Conservation (phyloP, 805 yeast species). For the Kodamaea leandrae region DNA sequence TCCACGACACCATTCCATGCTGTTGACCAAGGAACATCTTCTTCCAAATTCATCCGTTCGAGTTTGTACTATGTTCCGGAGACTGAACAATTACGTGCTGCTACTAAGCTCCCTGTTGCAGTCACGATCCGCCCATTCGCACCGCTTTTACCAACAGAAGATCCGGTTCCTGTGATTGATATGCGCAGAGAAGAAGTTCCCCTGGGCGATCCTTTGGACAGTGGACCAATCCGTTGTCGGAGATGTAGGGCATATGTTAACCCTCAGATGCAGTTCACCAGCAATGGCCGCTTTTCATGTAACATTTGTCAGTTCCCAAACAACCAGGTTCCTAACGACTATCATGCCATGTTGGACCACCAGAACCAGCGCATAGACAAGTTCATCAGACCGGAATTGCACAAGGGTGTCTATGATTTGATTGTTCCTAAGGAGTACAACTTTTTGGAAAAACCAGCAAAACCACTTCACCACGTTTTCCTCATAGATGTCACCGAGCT, state of each 20-base stretch:
- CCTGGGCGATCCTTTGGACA: constrained; percentile 26
- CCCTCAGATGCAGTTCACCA: constrained; percentile 70
- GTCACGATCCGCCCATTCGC: constrained; percentile 85
- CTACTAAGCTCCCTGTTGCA: constrained; percentile 79
- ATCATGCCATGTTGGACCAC: constrained; percentile 58
- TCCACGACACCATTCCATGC: constrained; percentile 70
- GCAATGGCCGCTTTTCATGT: constrained; percentile 67
- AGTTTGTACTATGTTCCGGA: constrained; percentile 83
- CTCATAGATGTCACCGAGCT: constrained; percentile 66
- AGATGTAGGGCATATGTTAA: constrained; percentile 91
- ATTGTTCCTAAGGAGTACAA: constrained; percentile 74
- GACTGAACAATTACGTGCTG: constrained; percentile 62
- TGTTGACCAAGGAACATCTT: constrained; percentile 80
- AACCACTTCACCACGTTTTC: constrained; percentile 65
- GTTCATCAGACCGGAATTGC: constrained; percentile 68
- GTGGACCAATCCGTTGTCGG: constrained; percentile 83
- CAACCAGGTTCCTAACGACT: constrained; percentile 65
- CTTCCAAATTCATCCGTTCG: constrained; percentile 74
- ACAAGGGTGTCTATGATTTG: constrained; percentile 81
- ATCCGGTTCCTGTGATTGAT: constrained; percentile 68
- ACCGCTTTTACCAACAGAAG: constrained; percentile 45
- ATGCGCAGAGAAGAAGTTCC: constrained; percentile 31
- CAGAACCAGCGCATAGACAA: constrained; percentile 64
- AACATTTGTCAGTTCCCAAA: constrained; percentile 79
- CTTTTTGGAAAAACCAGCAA: constrained; percentile 33